Percentiles rank a stretch among this genome's conserved stretches.
Evolutionary conservation across 805 yeast species (phyloP).

Genomic region (Yarrowia sp.): DNA sequence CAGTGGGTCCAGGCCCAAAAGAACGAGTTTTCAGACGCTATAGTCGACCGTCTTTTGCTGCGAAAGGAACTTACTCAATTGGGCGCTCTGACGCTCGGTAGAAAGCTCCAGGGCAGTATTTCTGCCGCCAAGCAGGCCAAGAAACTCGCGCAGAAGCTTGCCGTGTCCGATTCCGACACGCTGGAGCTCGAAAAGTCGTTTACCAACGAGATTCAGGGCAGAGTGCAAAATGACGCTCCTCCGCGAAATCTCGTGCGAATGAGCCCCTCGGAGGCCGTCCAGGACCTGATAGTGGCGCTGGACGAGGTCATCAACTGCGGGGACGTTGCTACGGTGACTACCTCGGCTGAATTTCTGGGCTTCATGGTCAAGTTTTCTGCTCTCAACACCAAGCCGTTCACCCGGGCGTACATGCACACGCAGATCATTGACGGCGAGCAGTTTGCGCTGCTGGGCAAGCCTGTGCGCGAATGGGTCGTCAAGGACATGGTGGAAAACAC

Average conservation of each 20-base stretch:
- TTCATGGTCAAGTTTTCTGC: slow-evolving; percentile 47
- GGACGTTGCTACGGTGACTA: slow-evolving; percentile 40
- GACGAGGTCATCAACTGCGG: slow-evolving; percentile 41
- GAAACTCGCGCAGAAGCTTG: not conserved
- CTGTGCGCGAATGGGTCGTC: slow-evolving; percentile 46
- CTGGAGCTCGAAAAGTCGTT: slow-evolving; percentile 32
- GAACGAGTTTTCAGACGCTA: not conserved
- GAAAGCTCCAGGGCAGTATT: not conserved
- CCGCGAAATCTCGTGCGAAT: slow-evolving; percentile 43
- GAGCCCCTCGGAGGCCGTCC: slow-evolving; percentile 43
- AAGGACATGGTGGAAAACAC: slow-evolving; percentile 56
- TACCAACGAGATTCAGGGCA: slow-evolving; percentile 44
- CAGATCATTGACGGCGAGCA: slow-evolving; percentile 19
- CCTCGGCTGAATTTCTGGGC: slow-evolving; percentile 49
- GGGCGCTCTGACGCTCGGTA: slow-evolving; percentile 10
- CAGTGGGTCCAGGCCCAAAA: slow-evolving; percentile 52
- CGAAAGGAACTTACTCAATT: slow-evolving; percentile 11
- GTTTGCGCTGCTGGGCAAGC: slow-evolving; percentile 39
- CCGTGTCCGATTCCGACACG: not conserved
- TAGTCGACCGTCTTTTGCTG: slow-evolving; percentile 3
- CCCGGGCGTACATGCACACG: slow-evolving; percentile 46
- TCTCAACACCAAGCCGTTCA: slow-evolving; percentile 44
- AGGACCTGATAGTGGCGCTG: slow-evolving; percentile 41
- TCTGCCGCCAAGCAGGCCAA: slow-evolving; percentile 26
- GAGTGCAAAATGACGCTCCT: slow-evolving; percentile 46